Percentiles rank a stretch among this genome's conserved stretches.
Conservation (phyloP, 225 moss, liverwort and hornwort species). For the Straminergon stramineum region DNA sequence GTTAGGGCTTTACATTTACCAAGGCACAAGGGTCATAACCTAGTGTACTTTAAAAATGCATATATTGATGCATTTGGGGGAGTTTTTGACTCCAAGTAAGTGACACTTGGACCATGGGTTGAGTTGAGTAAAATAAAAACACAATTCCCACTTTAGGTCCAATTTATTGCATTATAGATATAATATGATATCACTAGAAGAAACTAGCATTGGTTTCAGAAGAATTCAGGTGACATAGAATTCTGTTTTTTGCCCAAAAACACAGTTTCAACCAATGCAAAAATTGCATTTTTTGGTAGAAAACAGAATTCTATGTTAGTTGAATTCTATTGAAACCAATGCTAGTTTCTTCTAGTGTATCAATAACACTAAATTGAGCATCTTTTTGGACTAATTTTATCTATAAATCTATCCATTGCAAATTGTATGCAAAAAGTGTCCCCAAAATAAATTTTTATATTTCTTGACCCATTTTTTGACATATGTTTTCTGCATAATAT, state of each 20-base stretch:
- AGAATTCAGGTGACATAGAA: too few relatives aligned
- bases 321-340: too few relatives aligned
- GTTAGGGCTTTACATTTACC: not conserved
- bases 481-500: not conserved
- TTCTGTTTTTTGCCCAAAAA: too few relatives aligned
- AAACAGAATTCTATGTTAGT: too few relatives aligned
- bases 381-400: not conserved
- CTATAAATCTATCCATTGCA: not conserved
- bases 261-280: too few relatives aligned
- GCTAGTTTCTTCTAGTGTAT: too few relatives aligned
- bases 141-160: too few relatives aligned
- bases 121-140: accelerated
- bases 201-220: too few relatives aligned
- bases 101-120: not conserved
- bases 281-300: too few relatives aligned
- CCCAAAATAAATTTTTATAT: not conserved
- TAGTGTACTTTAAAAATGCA: not conserved
- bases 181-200: too few relatives aligned
- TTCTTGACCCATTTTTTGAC: not conserved
- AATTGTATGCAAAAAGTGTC: not conserved
- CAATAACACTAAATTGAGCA: not conserved
- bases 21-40: not conserved
- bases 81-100: not conserved
- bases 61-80: too few relatives aligned
- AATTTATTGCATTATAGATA: not conserved